Conservation (phyloP, 2,329 filamentous ascomycete genomes). For the Tolypocladium amazonense region DNA sequence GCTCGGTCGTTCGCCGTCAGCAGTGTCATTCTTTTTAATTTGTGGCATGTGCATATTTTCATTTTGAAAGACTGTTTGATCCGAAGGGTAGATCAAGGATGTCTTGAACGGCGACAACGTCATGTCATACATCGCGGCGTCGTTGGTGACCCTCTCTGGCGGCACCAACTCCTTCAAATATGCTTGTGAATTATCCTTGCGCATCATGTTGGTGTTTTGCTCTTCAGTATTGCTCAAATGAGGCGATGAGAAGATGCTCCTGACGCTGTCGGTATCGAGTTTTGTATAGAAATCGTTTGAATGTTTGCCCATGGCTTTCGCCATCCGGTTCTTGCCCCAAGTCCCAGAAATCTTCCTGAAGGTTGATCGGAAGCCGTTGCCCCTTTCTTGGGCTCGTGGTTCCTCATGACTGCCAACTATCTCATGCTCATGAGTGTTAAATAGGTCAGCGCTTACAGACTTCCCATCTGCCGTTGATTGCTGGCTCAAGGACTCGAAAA, state of each 20-base stretch:
- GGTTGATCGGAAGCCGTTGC: conserved; percentile 8
- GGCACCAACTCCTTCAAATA: neutral
- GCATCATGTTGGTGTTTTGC: neutral
- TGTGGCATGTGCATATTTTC: neutral
- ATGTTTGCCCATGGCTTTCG: neutral
- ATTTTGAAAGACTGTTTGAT: neutral
- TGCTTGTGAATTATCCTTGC: neutral
- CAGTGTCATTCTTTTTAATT: too few species aligned
- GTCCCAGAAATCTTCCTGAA: conserved; percentile 9
- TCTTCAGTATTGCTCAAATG: neutral
- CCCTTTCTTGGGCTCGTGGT: conserved; percentile 1
- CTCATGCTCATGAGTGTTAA: neutral
- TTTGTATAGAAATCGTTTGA: neutral
- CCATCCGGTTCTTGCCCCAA: conserved; percentile 7
- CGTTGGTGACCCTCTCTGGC: neutral
- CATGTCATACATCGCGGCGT: neutral
- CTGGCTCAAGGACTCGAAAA: conserved; percentile 17
- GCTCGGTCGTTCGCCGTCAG: too few species aligned
- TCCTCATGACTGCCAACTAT: neutral
- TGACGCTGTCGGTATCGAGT: neutral
- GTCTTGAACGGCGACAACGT: too few species aligned
- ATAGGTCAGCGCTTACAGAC: neutral
- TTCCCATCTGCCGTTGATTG: neutral
- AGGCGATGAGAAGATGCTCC: neutral
- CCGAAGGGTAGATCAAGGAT: neutral